Base-by-base conservation (phyloP, 2,329 filamentous ascomycete genomes). In the Clarireedia homoeocarpa region DNA sequence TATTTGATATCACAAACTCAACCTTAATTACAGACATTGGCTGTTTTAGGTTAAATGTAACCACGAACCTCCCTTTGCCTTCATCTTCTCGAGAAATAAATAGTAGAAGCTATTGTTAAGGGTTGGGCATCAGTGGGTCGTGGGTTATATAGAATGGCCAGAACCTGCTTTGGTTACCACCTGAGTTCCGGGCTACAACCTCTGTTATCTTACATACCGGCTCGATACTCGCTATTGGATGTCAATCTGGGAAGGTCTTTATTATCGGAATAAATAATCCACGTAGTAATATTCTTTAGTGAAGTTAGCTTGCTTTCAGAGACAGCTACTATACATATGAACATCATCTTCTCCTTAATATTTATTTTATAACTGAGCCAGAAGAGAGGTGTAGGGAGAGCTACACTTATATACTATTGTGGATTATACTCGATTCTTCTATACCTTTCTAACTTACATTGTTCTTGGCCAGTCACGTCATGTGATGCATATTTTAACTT, bases 81-180 rank as follows among this genome's bases (percentile, higher is more conserved):
- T 20, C 2, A 20, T 20, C 20, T 20, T 20, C 20, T 20, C 20
- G 2, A 3, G 20, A 20, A 20, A 39, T 46, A 51, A 42, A 39
- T 27, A 12, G 39, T 54, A 58, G 56, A 58, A 58, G 56, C 48
- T 5, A 59, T 40, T n/a, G 14, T 47, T 5, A 59, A 58, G 58
- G 53, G 44, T 58, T 62, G 38, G 50, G 52, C 58, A 51, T 62
- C 45, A 53, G 26, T 39, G 42, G 26, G 55, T 44, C 24, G 39
- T 53, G 49, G 44, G 40, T 57, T 39, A 12, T 44, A 53, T 52
- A 44, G 56, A 61, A 62, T 34, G 6, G 17, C 17, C 49, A 59
- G 47, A 61, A 62, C 38, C 44, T 63, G 26, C 59, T 63, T 54
- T 62, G 56, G n/a, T n/a, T n/a, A n/a, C n/a, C n/a, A n/a, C n/a